Percentiles rank a stretch among this genome's conserved stretches.
phyloP scores from a whole-genome alignment of 2,329 filamentous ascomycete species.

The Tolypocladium album region DNA sequence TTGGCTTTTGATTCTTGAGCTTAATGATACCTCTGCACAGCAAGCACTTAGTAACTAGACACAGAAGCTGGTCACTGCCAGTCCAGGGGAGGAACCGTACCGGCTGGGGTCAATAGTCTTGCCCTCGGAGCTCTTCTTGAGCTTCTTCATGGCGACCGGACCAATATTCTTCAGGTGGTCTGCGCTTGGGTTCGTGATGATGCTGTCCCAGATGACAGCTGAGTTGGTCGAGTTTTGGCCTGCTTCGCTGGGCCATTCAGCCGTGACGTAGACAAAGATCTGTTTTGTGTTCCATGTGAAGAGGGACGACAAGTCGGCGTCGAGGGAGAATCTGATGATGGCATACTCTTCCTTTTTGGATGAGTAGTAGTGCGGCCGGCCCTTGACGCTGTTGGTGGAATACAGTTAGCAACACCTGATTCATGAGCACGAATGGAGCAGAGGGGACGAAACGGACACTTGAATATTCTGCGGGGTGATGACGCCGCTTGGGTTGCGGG shows the following conservation, averaged over 20 bases:
- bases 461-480: conserved; percentile 68
- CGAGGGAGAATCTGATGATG: conserved; percentile 83
- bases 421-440: neutral
- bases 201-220: conserved; percentile 91
- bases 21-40: conserved; percentile 55
- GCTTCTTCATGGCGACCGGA: conserved; percentile 50
- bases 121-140: conserved; percentile 46
- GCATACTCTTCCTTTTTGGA: conserved; percentile 92
- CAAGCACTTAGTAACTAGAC: neutral
- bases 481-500: conserved; percentile 52
- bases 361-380: conserved; percentile 92
- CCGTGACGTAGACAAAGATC: conserved; percentile 91
- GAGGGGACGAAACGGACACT: conserved; percentile 49
- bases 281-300: conserved; percentile 99
- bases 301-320: conserved; percentile 80
- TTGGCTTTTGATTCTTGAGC: conserved; percentile 77
- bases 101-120: conserved; percentile 50
- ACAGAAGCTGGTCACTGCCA: neutral
- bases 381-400: conserved; percentile 54
- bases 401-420: neutral
- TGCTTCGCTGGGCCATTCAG: conserved; percentile 47
- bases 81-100: conserved; percentile 20
- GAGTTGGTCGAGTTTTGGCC: conserved; percentile 42
- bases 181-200: conserved; percentile 68
- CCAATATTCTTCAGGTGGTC: conserved; percentile 51